phyloP scores from a whole-genome alignment of 1,284 basidiomycete species.

The Cryptococcus hybrid region DNA sequence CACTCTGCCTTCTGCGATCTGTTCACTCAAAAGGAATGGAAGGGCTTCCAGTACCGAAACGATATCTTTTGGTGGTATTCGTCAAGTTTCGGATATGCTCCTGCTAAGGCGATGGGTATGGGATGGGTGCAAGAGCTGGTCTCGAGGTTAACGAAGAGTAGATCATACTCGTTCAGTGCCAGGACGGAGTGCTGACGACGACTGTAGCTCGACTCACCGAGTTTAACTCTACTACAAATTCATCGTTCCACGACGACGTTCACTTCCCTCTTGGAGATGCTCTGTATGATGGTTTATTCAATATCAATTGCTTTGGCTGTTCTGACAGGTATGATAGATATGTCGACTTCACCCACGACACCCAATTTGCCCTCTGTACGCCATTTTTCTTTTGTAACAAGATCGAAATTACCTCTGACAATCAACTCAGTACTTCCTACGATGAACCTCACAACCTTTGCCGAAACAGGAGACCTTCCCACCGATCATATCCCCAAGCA shows the following conservation, averaged over 20 bases:
- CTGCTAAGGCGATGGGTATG: conserved; percentile 47
- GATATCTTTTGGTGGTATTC: conserved; percentile 52
- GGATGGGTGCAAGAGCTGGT: conserved; percentile 53
- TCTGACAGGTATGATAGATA: conserved; percentile 19
- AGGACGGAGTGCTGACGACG: neutral
- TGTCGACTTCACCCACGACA: conserved; percentile 49
- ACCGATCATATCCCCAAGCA: conserved; percentile 65
- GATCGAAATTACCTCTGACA: neutral
- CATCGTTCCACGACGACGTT: conserved; percentile 57
- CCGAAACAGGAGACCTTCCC: conserved; percentile 65
- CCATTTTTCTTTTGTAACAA: neutral
- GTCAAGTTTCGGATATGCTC: conserved; percentile 46
- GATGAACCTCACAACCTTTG: conserved; percentile 67
- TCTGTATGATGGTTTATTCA: conserved; percentile 52
- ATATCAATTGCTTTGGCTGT: neutral
- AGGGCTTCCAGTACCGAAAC: conserved; percentile 59
- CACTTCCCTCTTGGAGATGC: conserved; percentile 64
- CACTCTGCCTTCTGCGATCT: conserved; percentile 56
- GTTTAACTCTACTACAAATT: conserved; percentile 60
- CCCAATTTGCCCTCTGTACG: conserved; percentile 45
- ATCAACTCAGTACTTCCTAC: conserved; percentile 55
- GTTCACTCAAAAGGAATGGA: conserved; percentile 67
- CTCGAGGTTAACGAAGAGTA: conserved; percentile 47
- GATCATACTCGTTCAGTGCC: conserved; percentile 4
- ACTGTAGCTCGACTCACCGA: conserved; percentile 53